Conservation (phyloP, 83 land plant species). For the Picea abies region DNA sequence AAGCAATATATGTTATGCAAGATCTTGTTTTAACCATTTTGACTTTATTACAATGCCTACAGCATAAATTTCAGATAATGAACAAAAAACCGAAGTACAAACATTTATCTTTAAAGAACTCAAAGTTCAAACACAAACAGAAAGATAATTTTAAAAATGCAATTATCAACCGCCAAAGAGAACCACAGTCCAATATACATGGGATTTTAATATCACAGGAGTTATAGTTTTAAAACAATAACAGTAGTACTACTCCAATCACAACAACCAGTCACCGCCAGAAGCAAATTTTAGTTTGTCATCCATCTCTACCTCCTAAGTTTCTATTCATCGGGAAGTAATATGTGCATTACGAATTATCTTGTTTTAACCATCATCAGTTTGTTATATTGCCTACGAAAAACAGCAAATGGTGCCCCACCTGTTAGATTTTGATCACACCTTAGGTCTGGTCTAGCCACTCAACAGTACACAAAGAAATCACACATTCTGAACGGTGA, state of each 20-base stretch:
- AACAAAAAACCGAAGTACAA: not conserved
- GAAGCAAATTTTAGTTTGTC: not conserved
- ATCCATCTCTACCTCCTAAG: not conserved
- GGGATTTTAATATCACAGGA: not conserved
- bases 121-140: not conserved
- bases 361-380: not conserved
- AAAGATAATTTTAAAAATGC: not conserved
- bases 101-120: not conserved
- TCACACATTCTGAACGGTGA: too few relatives aligned
- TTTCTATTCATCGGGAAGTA: not conserved
- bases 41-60: not conserved
- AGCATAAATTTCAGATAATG: not conserved
- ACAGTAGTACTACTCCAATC: not conserved
- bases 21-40: not conserved
- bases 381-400: not conserved
- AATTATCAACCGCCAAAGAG: not conserved
- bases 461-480: too few relatives aligned
- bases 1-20: not conserved
- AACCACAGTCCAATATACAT: not conserved
- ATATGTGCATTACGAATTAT: not conserved
- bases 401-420: too few relatives aligned
- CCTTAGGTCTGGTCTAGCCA: too few relatives aligned
- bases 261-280: too few relatives aligned
- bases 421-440: too few relatives aligned
- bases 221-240: not conserved